Evolutionary conservation across 2,329 filamentous ascomycete genomes (phyloP).

Genomic region (Verticillium isaacii): DNA sequence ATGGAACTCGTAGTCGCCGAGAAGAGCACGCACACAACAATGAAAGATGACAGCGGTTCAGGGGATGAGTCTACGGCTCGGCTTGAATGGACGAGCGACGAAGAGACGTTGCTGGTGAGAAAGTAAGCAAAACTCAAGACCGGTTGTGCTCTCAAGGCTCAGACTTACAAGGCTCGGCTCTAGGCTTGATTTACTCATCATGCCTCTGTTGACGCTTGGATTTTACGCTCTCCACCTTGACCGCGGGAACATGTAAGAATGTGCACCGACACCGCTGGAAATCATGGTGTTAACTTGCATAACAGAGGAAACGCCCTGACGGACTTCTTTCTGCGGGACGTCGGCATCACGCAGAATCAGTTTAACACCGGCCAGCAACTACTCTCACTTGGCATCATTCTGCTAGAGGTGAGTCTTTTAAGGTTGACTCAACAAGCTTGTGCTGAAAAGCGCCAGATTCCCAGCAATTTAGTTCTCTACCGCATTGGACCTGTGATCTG

Average conservation of each 20-base stretch:
- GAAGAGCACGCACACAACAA: not conserved
- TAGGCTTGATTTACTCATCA: slow-evolving; percentile 39
- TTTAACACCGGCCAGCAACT: slow-evolving; percentile 48
- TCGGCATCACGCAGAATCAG: slow-evolving; percentile 43
- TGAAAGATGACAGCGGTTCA: not conserved
- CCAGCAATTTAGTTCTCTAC: slow-evolving; percentile 43
- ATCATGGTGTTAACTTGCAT: not conserved
- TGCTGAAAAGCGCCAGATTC: slow-evolving; percentile 21
- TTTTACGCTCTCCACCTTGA: slow-evolving; percentile 38
- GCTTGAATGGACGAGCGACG: slow-evolving; percentile 17
- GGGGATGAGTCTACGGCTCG: not conserved
- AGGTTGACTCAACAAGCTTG: no score
- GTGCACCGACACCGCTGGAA: not conserved
- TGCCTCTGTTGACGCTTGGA: slow-evolving; percentile 39
- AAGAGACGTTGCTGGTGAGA: slow-evolving; percentile 17
- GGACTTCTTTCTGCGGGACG: slow-evolving; percentile 38
- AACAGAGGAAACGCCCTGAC: slow-evolving; percentile 10
- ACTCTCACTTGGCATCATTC: slow-evolving; percentile 41
- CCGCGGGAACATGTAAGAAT: slow-evolving; percentile 27
- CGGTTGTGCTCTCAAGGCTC: not conserved
- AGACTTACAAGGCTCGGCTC: not conserved
- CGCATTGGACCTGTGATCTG: slow-evolving; percentile 39
- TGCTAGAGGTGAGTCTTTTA: slow-evolving; percentile 25
- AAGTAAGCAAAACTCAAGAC: slow-evolving; percentile 13
- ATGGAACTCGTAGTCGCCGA: not conserved